These are phyloP conservation scores for Chrysoporthe austroafricana DNA, from an alignment of 2,329 filamentous ascomycete species.

Conservation along the genomic window DNA sequence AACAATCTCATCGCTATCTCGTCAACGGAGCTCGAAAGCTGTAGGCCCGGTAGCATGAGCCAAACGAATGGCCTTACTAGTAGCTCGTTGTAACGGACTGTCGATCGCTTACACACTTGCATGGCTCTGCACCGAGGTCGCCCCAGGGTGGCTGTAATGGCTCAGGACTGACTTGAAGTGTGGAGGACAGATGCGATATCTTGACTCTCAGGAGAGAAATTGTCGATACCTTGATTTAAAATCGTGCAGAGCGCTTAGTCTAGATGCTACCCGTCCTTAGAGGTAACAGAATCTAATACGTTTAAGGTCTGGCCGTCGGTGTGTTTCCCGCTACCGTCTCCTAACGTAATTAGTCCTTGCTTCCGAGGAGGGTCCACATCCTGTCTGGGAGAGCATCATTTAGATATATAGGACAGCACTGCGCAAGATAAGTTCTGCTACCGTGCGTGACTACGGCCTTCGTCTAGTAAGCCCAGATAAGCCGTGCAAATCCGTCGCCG, in stretches of 20 bases:
- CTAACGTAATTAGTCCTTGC: not conserved
- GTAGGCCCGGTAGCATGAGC: no score
- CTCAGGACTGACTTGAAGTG: not conserved
- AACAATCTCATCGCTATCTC: no score
- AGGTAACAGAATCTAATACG: not conserved
- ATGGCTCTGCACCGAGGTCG: not conserved
- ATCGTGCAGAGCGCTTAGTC: not conserved
- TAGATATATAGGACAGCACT: not conserved
- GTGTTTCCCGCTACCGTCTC: not conserved
- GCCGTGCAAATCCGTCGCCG: no score
- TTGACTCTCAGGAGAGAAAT: not conserved
- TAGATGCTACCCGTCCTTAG: no score
- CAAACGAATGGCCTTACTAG: no score
- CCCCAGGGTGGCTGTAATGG: not conserved
- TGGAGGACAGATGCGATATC: not conserved
- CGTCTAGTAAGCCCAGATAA: no score
- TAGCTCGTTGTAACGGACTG: not conserved
- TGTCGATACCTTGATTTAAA: not conserved
- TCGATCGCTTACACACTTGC: not conserved
- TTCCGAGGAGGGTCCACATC: not conserved
- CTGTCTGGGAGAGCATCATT: not conserved
- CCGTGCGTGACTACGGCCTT: no score
- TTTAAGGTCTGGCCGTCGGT: not conserved
- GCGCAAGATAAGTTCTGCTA: no score
- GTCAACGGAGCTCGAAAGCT: no score